Conservation (phyloP, 106 monocot genomes). For the Dendrobium catenatum region DNA sequence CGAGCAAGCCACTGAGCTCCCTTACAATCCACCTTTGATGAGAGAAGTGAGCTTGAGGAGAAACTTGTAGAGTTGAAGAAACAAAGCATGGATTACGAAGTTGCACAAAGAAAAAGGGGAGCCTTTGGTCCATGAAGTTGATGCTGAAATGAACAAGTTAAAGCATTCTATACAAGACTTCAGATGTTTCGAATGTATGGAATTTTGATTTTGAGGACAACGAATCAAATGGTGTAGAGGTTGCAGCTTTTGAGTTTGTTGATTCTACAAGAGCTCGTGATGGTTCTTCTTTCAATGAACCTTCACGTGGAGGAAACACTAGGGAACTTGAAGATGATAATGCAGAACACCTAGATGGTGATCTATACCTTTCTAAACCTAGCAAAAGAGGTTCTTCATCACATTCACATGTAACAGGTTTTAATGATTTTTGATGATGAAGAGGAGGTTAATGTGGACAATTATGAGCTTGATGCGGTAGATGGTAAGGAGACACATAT, state of each 20-base stretch:
- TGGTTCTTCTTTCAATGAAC: conserved; percentile 7
- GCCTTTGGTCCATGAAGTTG: too few species aligned
- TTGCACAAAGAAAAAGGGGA: too few species aligned
- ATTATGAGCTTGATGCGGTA: conserved; percentile 61
- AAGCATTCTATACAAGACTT: neutral
- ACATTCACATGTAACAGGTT: conserved; percentile 36
- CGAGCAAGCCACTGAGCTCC: too few species aligned
- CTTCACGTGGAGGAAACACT: conserved; percentile 17
- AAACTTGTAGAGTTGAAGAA: too few species aligned
- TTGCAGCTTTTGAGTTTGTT: conserved; percentile 97
- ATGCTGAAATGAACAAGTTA: too few species aligned
- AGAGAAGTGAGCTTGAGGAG: too few species aligned
- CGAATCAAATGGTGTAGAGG: conserved; percentile 96
- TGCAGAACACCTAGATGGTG: conserved; percentile 16
- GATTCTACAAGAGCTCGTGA: conserved; percentile 40
- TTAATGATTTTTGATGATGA: conserved; percentile 98
- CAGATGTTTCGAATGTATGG: conserved; percentile 75
- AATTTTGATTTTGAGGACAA: conserved; percentile 99
- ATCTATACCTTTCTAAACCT: conserved; percentile 24
- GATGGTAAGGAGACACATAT: conserved; percentile 12
- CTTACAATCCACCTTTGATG: too few species aligned
- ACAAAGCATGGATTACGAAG: too few species aligned
- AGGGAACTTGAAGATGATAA: conserved; percentile 20
- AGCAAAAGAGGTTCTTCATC: conserved; percentile 9
- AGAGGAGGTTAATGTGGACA: conserved; percentile 80